A percentile compares a stretch with the other conserved stretches of the same genome.
Evolutionary conservation across 1,284 basidiomycete genomes (phyloP).

Genomic region (Phellopilus nigrolimitatus): DNA sequence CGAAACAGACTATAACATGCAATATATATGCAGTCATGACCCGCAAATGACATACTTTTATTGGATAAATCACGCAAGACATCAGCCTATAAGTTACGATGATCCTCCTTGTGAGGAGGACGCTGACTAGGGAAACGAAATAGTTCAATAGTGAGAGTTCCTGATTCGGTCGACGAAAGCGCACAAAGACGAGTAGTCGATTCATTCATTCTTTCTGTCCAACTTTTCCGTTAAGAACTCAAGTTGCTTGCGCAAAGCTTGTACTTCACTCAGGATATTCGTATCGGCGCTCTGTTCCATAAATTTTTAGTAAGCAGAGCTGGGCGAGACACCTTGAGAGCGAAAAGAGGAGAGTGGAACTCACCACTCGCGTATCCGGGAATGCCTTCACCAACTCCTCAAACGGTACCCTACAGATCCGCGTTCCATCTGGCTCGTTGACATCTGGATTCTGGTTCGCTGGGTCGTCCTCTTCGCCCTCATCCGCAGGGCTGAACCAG

Average conservation of each 20-base stretch:
- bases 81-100: no score
- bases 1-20: no score
- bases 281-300: constrained; percentile 61
- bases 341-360: constrained; percentile 25
- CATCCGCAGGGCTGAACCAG: constrained; percentile 60
- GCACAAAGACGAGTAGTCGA: not conserved
- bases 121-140: no score
- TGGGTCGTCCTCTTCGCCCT: constrained; percentile 61
- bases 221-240: constrained; percentile 26
- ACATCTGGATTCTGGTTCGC: constrained; percentile 56
- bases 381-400: constrained; percentile 71
- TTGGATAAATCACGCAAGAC: no score
- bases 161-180: no score
- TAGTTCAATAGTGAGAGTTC: no score
- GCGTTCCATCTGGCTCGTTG: constrained; percentile 54
- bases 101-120: no score
- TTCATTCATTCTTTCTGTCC: not conserved
- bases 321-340: constrained; percentile 5
- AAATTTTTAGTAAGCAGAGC: constrained; percentile 13
- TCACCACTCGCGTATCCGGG: constrained; percentile 70
- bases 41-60: no score
- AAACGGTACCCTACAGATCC: constrained; percentile 75
- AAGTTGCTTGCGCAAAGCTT: constrained; percentile 52
- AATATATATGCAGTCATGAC: no score
- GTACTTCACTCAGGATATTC: constrained; percentile 62